Percentiles rank a stretch among this genome's conserved stretches.
Evolutionary conservation across 2,329 filamentous ascomycete species (phyloP).

Genomic region (Fusarium keratoplasticum): DNA sequence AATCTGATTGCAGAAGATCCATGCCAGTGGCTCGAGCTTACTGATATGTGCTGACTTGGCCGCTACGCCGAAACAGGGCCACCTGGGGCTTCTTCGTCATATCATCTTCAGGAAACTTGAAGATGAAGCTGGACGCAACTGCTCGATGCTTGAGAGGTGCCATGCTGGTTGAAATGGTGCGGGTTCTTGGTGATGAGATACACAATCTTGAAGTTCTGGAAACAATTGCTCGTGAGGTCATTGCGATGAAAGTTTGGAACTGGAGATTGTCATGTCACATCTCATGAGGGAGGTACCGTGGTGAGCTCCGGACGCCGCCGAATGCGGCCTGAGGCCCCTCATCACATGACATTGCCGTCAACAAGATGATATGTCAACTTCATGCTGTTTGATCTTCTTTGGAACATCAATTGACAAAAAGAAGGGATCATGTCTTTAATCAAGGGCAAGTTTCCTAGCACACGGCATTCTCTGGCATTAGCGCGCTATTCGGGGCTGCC

Average conservation of each 20-base stretch:
- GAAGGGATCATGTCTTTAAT: neutral
- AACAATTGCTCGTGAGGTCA: neutral
- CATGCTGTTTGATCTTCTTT: neutral
- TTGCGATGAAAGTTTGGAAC: neutral
- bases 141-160: conserved; percentile 45
- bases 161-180: conserved; percentile 32
- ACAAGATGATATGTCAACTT: neutral
- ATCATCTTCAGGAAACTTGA: conserved; percentile 56
- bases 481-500: neutral
- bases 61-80: conserved; percentile 72
- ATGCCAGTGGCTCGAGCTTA: conserved; percentile 48
- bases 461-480: too few relatives aligned
- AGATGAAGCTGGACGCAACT: conserved; percentile 64
- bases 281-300: neutral
- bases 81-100: conserved; percentile 57
- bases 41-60: conserved; percentile 70
- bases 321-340: neutral
- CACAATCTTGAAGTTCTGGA: neutral
- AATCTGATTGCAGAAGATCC: neutral
- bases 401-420: neutral
- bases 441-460: neutral
- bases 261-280: neutral
- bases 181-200: neutral
- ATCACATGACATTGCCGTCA: neutral
- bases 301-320: neutral